Base-by-base conservation (phyloP, 768 basidiomycete genomes). In the Leucosporidium creatinivorum region DNA sequence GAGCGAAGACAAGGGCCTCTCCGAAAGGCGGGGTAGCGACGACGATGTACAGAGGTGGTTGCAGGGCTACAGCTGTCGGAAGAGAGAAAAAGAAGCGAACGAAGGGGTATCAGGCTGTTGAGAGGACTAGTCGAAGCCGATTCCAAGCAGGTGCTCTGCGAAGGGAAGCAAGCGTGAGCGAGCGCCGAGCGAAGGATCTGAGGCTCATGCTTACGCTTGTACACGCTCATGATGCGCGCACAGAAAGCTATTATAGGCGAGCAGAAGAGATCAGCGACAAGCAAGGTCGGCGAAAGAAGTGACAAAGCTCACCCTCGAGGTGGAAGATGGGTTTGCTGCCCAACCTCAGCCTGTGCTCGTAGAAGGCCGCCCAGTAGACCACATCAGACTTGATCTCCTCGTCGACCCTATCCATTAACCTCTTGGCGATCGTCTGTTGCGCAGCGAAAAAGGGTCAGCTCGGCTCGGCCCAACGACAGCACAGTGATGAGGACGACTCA, bases 301-400 rank as follows among this genome's bases (percentile, higher is more conserved):
- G 21, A 33, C 26, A 10, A 65, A 67, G 18, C 39, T 44, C 10
- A 74, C 73, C 76, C 75, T 99, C 94, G 52, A 99, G 83, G 76
- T 99, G 94, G 78, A 88, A 98, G 61, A 99, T 97, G 79, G 97
- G 88, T 78, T 90, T 90, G 76, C 85, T 85, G 7, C 94, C 94
- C 63, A 87, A 81, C n/a, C 91, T 85, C 89, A 98, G 90, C n/a
- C 96, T 87, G 48, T 89, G 84, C 80, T 99, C 93, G 77, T 97
- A 97, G 76, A 94, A 88, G 28, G 96, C 92, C 5, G 94, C 91
- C 93, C 93, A 98, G 76, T 96, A 92, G 83, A 97, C 89, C 73
- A 98, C 86, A 73, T 97, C 92, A 0, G 88, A 85, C 79, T 93
- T 96, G 65, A 99, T 77, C 60, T 82, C 82, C 77, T 97, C 93